Base-by-base conservation (phyloP, 1,284 basidiomycete species). In the Sporisorium scitamineum region DNA sequence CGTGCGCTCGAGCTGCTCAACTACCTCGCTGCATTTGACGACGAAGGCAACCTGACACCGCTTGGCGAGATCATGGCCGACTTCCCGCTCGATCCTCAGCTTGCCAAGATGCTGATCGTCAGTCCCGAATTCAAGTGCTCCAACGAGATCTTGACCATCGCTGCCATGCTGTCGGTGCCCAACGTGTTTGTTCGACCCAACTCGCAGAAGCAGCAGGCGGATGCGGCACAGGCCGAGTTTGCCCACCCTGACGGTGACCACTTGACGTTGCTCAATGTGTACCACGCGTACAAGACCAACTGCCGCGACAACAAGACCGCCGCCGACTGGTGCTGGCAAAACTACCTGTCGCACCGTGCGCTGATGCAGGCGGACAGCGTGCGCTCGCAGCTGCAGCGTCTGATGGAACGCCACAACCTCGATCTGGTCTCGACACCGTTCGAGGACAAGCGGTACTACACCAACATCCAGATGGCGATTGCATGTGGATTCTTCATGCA, bases 401-500 rank as follows among this genome's bases (percentile, higher is more conserved):
- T 89, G 10, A 99, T 99, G 96, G 95, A 98, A 87, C 91, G 91
- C 39, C 81, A 84, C 62, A 85, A 87, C 63, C 87, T 97, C 41
- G 92, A 93, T 29, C 86, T 96, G 20, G 87, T 95, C 27, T 92
- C 93, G n/a, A 90, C 92, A 1, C 86, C 87, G 2, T 87, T 87
- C 68, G 93, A 97, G 81, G 90, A 93, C 86, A 90, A 90, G 84
- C 92, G 91, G 82, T 90, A 94, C 83, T 93, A 91, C 87, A 83
- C 87, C 66, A 92, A 93, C 80, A 92, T 99, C 67, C 90, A 94
- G 31, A 91, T 92, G 86, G 92, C 93, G 1, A 88, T 99, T 48
- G 92, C 94, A 0, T 93, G 92, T 82, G 96, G 95, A 26, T 99
- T 94, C 89, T 99, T 99, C 87, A 97, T 97, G 96, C 96, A 98